Evolutionary conservation across 176 grass and related monocot species (phyloP).

Genomic region (Saccharum spontaneum): DNA sequence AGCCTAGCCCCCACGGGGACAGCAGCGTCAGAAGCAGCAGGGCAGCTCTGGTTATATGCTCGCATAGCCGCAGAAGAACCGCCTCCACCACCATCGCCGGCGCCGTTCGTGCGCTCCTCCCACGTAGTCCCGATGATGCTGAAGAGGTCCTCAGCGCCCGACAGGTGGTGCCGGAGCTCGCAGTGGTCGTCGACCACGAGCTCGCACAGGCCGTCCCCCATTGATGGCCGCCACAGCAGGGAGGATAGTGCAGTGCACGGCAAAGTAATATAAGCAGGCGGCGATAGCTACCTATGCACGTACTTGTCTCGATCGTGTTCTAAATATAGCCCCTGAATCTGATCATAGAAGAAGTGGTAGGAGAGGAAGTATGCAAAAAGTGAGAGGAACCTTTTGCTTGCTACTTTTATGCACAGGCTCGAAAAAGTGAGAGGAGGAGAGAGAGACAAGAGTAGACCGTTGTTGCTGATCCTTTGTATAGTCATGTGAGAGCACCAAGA

Average conservation of each 20-base stretch:
- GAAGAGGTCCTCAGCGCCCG: conserved; percentile 41
- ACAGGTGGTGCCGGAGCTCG: neutral
- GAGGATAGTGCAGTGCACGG: neutral
- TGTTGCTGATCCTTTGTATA: conserved; percentile 18
- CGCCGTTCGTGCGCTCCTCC: conserved; percentile 17
- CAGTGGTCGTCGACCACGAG: conserved; percentile 26
- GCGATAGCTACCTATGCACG: neutral
- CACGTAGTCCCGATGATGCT: conserved; percentile 30
- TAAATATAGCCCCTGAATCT: conserved; percentile 12
- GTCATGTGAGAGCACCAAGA: conserved; percentile 16
- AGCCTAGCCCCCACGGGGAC: neutral
- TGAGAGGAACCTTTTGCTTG: conserved; percentile 1
- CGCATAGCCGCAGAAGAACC: neutral
- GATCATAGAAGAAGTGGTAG: neutral
- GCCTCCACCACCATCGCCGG: neutral
- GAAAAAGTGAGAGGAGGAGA: neutral
- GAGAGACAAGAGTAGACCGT: conserved; percentile 33
- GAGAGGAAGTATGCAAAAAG: conserved; percentile 21
- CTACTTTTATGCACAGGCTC: conserved; percentile 5
- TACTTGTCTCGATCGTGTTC: neutral
- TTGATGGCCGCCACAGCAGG: neutral
- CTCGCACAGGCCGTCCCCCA: conserved; percentile 39
- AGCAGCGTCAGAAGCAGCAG: neutral
- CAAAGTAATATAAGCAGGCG: neutral
- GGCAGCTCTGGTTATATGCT: neutral